These are phyloP conservation scores for Dichotomocladium elegans DNA, from an alignment of 371 early-diverging fungal species.

Conservation along the genomic window DNA sequence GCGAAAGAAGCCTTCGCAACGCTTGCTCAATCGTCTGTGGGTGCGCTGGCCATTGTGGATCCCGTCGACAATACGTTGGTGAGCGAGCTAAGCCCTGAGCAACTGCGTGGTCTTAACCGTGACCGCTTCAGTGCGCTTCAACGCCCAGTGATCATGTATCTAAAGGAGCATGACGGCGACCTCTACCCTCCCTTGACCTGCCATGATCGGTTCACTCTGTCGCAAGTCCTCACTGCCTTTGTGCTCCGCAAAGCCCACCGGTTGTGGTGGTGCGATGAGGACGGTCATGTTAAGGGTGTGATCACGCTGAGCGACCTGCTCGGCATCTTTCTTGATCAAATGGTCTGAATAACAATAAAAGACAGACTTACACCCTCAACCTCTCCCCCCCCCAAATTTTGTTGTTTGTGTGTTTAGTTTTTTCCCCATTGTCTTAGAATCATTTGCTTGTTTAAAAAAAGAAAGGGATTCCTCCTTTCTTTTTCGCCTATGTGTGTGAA, in stretches of 20 bases:
- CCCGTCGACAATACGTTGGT: slow-evolving; percentile 50
- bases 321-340: slow-evolving; percentile 12
- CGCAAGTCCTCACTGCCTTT: slow-evolving; percentile 55
- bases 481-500: neutral
- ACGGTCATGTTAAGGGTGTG: slow-evolving; percentile 50
- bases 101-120: slow-evolving; percentile 58
- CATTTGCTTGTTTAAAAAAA: too few species aligned
- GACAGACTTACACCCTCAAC: neutral
- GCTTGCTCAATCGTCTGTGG: slow-evolving; percentile 38
- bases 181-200: slow-evolving; percentile 51
- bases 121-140: slow-evolving; percentile 41
- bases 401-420: neutral
- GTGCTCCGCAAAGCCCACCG: slow-evolving; percentile 50
- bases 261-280: slow-evolving; percentile 54
- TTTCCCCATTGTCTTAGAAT: neutral
- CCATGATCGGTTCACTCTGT: slow-evolving; percentile 50
- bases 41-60: slow-evolving; percentile 46
- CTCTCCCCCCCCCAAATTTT: neutral
- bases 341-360: neutral
- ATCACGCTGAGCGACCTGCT: slow-evolving; percentile 29
- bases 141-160: slow-evolving; percentile 40
- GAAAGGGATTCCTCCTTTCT: neutral
- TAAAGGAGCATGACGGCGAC: slow-evolving; percentile 43
- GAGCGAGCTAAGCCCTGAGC: slow-evolving; percentile 57
- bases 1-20: slow-evolving; percentile 52